Evolutionary conservation across 192 early-diverging fungal species (phyloP).

Genomic region (Rhizoclosmatium globosum): DNA sequence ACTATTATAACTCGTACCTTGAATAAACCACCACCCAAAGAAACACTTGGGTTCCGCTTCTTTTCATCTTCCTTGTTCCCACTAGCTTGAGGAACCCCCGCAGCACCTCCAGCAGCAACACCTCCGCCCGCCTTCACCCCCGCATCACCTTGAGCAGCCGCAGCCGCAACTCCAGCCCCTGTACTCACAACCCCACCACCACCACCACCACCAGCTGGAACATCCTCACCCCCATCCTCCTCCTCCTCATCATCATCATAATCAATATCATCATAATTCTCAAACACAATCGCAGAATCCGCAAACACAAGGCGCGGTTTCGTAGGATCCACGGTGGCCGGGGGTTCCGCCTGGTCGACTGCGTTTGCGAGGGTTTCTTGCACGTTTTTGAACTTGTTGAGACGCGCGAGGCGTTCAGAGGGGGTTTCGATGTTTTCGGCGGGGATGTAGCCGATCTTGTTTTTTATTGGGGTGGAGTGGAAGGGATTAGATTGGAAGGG

Average conservation of each 20-base stretch:
- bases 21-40: conserved; percentile 9
- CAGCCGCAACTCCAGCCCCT: neutral
- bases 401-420: conserved; percentile 76
- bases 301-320: conserved; percentile 48
- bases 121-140: neutral
- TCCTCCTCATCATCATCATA: conserved; percentile 55
- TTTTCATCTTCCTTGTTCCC: neutral
- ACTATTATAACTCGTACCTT: neutral
- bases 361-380: conserved; percentile 39
- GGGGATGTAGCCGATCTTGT: conserved; percentile 88
- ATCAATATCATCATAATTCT: conserved; percentile 52
- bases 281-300: conserved; percentile 42
- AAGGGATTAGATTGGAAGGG: neutral
- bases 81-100: neutral
- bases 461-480: neutral
- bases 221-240: conserved; percentile 36
- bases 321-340: conserved; percentile 30
- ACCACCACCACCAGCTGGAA: neutral
- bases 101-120: neutral
- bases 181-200: neutral
- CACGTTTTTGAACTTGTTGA: conserved; percentile 81
- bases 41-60: neutral
- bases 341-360: conserved; percentile 18
- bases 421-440: conserved; percentile 92
- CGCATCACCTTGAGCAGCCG: neutral